Evolutionary conservation across 192 early-diverging fungal genomes (phyloP).

Genomic region (Coemansia furcata): DNA sequence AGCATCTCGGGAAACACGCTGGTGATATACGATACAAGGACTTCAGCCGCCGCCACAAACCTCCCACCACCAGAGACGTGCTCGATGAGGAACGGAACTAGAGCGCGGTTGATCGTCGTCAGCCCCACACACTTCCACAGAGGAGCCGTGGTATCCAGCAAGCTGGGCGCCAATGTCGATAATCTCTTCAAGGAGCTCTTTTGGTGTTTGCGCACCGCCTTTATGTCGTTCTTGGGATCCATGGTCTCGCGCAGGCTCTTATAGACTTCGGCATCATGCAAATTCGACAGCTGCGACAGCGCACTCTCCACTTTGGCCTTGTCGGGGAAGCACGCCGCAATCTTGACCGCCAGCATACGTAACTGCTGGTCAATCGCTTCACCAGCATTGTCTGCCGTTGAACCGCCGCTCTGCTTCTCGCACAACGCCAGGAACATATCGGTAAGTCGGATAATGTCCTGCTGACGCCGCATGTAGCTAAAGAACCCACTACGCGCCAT

Average conservation of each 20-base stretch:
- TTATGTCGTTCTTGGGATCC: constrained; percentile 66
- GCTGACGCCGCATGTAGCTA: constrained; percentile 72
- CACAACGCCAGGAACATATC: constrained; percentile 61
- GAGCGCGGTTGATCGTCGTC: constrained; percentile 68
- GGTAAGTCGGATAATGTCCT: constrained; percentile 61
- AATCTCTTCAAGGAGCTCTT: constrained; percentile 68
- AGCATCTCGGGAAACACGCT: constrained; percentile 47
- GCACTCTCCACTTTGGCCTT: constrained; percentile 58
- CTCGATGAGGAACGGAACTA: constrained; percentile 57
- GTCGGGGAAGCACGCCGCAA: constrained; percentile 66
- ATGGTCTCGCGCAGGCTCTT: constrained; percentile 69
- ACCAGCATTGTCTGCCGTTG: constrained; percentile 41
- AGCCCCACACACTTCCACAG: constrained; percentile 75
- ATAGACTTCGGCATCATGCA: constrained; percentile 67
- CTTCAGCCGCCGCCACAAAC: constrained; percentile 21
- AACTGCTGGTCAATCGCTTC: constrained; percentile 54
- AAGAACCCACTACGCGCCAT: constrained; percentile 73
- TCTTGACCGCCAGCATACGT: constrained; percentile 53
- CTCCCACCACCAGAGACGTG: constrained; percentile 25
- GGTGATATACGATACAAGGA: constrained; percentile 26
- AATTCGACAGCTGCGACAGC: constrained; percentile 68
- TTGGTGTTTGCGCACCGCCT: constrained; percentile 69
- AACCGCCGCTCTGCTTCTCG: constrained; percentile 55
- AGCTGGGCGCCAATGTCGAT: constrained; percentile 57
- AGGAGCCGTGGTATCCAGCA: constrained; percentile 69